A percentile compares a stretch with the other conserved stretches of the same genome.
These are phyloP conservation scores for Phytophthora quininea DNA, from an alignment of 352 stramenopile species.

Conservation along the genomic window DNA sequence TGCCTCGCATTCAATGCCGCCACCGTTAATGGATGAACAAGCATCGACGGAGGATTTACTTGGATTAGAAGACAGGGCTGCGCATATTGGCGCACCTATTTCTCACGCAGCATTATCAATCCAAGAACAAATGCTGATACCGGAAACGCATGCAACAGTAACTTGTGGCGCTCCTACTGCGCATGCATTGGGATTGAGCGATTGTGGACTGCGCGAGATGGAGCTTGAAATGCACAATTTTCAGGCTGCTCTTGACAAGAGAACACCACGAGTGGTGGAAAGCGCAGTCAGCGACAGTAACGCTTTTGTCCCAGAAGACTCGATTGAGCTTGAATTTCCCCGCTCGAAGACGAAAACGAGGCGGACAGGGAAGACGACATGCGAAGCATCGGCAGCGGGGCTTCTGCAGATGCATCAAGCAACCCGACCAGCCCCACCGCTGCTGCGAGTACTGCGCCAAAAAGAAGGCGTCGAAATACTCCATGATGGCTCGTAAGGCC, in stretches of 20 bases:
- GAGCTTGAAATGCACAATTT: conserved; percentile 80
- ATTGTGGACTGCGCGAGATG: conserved; percentile 84
- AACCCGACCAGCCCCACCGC: conserved; percentile 19
- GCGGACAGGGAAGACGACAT: conserved; percentile 47
- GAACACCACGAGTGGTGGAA: conserved; percentile 45
- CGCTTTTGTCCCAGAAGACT: conserved; percentile 56
- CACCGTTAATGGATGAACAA: conserved; percentile 24
- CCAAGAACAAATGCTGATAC: conserved; percentile 46
- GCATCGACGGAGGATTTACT: conserved; percentile 68
- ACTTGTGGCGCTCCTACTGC: conserved; percentile 85
- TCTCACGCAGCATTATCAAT: conserved; percentile 26
- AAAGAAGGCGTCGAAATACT: conserved; percentile 58
- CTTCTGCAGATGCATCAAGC: conserved; percentile 24
- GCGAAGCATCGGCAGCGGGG: conserved; percentile 25
- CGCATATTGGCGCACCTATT: conserved; percentile 13
- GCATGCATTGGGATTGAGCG: conserved; percentile 76
- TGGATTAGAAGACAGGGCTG: conserved; percentile 35
- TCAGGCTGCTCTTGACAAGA: conserved; percentile 67
- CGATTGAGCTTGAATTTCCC: conserved; percentile 55
- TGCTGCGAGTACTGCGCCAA: conserved; percentile 17
- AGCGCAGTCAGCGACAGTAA: conserved; percentile 36
- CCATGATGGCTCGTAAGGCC: conserved; percentile 65
- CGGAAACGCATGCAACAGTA: conserved; percentile 73
- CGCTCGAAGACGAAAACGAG: conserved; percentile 50
- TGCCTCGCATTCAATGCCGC: conserved; percentile 33